Base-by-base conservation (phyloP, 1,284 basidiomycete species). In the Ceratobasidium sp. region DNA sequence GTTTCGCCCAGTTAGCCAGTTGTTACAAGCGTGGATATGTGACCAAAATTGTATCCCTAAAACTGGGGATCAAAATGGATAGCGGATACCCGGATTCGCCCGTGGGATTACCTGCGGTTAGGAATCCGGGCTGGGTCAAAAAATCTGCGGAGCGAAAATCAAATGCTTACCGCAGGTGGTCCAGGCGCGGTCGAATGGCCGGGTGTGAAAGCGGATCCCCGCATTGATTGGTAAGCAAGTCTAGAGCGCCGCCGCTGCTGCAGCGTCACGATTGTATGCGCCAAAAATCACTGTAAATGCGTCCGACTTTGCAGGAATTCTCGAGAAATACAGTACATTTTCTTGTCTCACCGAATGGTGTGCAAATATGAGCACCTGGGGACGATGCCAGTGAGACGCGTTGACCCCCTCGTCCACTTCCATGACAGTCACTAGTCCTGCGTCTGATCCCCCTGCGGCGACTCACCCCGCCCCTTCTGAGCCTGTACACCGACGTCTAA, bases 61-160 rank as follows among this genome's bases (percentile, higher is more conserved):
- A n/a, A n/a, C n/a, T 47, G 49, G 63, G 63, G 63, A 65, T 33
- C 33, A 65, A 65, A 47, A 65, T 65, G 63, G 63, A 65, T 65
- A 65, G 63, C 63, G 45, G 23, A 1, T 26, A 35, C 26, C 39
- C 28, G 63, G 39, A 39, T 65, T 23, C 31, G 2, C 3, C 63
- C 45, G 47, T n/a, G 45, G 39, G 28, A 47, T 35, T 10, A 47
- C 39, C 63, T 26, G 15, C 47, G 45, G 63, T 37, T 11, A 35
- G 28, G 8, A 8, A 65, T 13, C 45, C 28, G 63, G 63, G 47
- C 2, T 15, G 63, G 33, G n/a, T 65, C n/a, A n/a, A 45, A 39
- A n/a, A 28, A 35, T 28, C 13, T 23, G 23, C 63, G 63, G 63
- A 13, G 20, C 26, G 20, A 11, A 26, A 13, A 7, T 61, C 11